Evolutionary conservation across 1,139 yeast species (phyloP), one percentile per base, ranked within the genome.

Genomic region (Blastobotrys petasosporus): DNA sequence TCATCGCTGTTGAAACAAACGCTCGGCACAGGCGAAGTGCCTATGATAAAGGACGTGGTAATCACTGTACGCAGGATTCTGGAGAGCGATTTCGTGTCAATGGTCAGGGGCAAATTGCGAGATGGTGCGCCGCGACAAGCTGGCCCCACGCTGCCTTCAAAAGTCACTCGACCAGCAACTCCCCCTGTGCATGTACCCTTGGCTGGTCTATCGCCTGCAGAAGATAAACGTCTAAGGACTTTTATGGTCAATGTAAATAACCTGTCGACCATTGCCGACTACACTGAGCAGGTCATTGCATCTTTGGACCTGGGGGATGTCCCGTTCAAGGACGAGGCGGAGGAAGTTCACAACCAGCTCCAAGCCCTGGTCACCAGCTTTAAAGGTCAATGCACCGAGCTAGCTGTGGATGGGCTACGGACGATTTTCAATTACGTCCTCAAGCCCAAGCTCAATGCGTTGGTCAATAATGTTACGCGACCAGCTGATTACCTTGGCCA

Each of bases 1-100:
- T 84, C 85, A 54, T 76, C 78, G n/a, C 71, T 84, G 6, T 62
- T 85, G 30, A 65, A 77, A 35, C 82, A 80, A 51, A 70, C 78
- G 0, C 62, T 83, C 15, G 78, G 80, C 42, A 74, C 88, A 0
- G 85, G 87, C 1, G 79, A 80, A 45, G 65, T 77, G 2, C 53
- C 71, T 1, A 69, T 81, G 0, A 75, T 81, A 17, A 79, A 75
- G 54, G 70, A 68, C 20, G 75, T 81, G 57, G 60, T 80, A 5
- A 68, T 69, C 7, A 70, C 69, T 38, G 59, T 73, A 10, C 66
- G 71, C 32, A 65, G 78, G 31, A 67, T 76, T 4, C 55, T 77
- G 31, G 75, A 75, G 41, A 63, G 66, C 32, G 79, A 76, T 54
- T 73, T 73, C 47, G 56, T 76, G 6, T 72, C 70, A 37, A 68